A percentile compares a stretch with the other conserved stretches of the same genome.
phyloP scores from a whole-genome alignment of 257 asterid genomes.

The Solanum lignicaule region DNA sequence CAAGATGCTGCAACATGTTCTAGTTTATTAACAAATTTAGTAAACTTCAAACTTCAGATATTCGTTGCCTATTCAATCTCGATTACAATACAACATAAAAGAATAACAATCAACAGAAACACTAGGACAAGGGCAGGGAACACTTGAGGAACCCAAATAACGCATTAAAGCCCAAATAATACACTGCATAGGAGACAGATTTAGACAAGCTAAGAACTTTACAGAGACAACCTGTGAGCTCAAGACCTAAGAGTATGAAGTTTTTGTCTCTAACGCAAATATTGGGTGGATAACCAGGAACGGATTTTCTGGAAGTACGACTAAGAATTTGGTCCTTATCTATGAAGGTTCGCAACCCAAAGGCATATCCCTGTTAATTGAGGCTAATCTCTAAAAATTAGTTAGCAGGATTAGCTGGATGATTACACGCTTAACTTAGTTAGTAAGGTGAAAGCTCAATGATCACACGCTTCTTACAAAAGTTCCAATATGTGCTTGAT shows the following conservation, averaged over 20 bases:
- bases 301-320: neutral
- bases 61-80: neutral
- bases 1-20: neutral
- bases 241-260: neutral
- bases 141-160: neutral
- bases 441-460: neutral
- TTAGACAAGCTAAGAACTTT: neutral
- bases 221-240: neutral
- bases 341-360: neutral
- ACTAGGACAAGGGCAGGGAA: neutral
- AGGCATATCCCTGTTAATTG: neutral
- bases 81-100: neutral
- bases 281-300: neutral
- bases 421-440: neutral
- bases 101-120: neutral
- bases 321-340: neutral
- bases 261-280: neutral
- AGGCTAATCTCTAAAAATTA: neutral
- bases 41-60: neutral
- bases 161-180: neutral
- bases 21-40: neutral
- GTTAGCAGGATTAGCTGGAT: neutral
- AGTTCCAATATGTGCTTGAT: neutral
- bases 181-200: neutral
- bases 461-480: neutral